Percentiles rank a stretch among this genome's conserved stretches.
Evolutionary conservation across 179 eudicot genomes (phyloP).

Genomic region (Nepenthes alata): DNA sequence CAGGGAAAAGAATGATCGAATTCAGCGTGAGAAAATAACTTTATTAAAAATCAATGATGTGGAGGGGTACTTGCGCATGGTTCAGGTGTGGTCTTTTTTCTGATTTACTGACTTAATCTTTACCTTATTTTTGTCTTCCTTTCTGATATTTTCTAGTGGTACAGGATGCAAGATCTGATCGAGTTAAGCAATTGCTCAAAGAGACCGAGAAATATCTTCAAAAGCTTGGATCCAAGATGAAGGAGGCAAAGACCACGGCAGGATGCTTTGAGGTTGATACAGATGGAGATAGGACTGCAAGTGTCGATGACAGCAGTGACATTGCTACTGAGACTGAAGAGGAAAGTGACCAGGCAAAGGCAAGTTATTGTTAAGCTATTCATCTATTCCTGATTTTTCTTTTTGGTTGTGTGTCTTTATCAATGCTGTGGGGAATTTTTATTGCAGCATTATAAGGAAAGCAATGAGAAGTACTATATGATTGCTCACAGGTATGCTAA

Average conservation of each 20-base stretch:
- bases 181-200: slow-evolving; percentile 83
- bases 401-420: slow-evolving; percentile 6
- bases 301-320: slow-evolving; percentile 39
- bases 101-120: neutral
- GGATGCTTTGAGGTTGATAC: slow-evolving; percentile 46
- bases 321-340: slow-evolving; percentile 57
- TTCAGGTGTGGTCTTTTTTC: slow-evolving; percentile 45
- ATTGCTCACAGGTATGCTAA: slow-evolving; percentile 83
- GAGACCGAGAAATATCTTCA: slow-evolving; percentile 94
- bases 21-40: slow-evolving; percentile 96
- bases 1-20: slow-evolving; percentile 92
- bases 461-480: slow-evolving; percentile 96
- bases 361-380: slow-evolving; percentile 12
- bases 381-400: neutral
- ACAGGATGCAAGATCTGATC: slow-evolving; percentile 95
- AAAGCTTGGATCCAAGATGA: slow-evolving; percentile 83
- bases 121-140: neutral
- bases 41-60: slow-evolving; percentile 93
- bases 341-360: slow-evolving; percentile 94
- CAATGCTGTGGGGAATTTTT: slow-evolving; percentile 8
- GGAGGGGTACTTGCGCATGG: slow-evolving; percentile 99
- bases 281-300: slow-evolving; percentile 42
- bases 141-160: neutral
- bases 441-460: slow-evolving; percentile 94
- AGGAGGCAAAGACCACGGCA: slow-evolving; percentile 56